Evolutionary conservation across 345 rosid species (phyloP), one percentile per base, ranked within the genome.

Genomic region (Citrus reticulata): DNA sequence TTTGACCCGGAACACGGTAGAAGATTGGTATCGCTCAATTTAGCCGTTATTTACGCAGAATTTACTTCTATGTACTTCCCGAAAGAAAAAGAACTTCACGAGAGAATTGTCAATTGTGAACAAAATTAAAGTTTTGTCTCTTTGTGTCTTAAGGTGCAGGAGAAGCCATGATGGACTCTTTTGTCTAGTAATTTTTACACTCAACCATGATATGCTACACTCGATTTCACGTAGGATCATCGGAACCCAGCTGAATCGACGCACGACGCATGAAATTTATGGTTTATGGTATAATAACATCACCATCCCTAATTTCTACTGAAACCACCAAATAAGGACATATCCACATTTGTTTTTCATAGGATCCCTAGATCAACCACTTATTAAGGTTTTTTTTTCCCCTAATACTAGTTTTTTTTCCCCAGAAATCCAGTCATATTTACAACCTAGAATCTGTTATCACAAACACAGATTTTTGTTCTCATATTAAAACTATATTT

Each of bases 101-200:
- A 55, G 40, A 68, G 24, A 49, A 27, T 59, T 25, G 82, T 61
- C 24, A 35, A 27, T 49, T 34, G 82, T 68, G 68, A 68, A 40
- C 19, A 54, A 32, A 77, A 60, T 67, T 54, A 61, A 73, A 42
- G 76, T 57, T 69, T 62, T 69, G 77, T 80, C 70, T 63, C 40
- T 59, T 14, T 24, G 70, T 7, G 66, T 25, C 76, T 59, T 51
- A 16, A 14, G 37, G 32, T 6, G 42, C 42, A 51, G 37, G 6
- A 16, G 37, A 27, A 14, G 24, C 35, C 6, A 6, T 7, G 61
- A 16, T 46, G 59, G 59, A 27, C 30, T 34, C 7, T 34, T 24
- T 24, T 9, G 30, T 32, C 7, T 29, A 34, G 1, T 22, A 29
- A 6, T n/a, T 71, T 30, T 70, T 24, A 35, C 37, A 4, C 29